Evolutionary conservation across 495 filamentous ascomycete genomes (phyloP).

Genomic region (Ramalina peruviana): DNA sequence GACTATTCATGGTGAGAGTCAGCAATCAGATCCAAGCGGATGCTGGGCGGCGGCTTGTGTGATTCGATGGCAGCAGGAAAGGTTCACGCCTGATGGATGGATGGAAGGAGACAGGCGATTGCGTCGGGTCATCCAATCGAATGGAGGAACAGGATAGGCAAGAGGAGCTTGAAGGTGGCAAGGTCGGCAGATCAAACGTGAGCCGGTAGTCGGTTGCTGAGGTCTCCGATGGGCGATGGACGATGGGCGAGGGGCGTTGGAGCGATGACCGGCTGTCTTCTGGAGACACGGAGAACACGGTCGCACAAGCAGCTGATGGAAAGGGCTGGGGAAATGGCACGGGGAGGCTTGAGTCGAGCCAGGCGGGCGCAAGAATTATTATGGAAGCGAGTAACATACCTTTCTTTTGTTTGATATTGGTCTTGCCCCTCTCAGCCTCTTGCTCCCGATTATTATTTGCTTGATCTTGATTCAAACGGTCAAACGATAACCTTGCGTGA

Average conservation of each 20-base stretch:
- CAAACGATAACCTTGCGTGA: constrained; percentile 4
- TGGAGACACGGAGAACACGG: background rate
- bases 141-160: background rate
- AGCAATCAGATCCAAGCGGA: constrained; percentile 5
- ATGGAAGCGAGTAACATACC: constrained; percentile 5
- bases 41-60: background rate
- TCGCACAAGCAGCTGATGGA: constrained; percentile 5
- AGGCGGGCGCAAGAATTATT: constrained; percentile 5
- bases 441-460: no score
- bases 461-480: background rate
- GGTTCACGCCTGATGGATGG: no score
- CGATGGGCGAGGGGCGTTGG: background rate
- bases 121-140: background rate
- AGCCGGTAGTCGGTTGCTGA: no score
- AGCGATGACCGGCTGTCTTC: background rate
- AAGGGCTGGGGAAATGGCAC: constrained; percentile 6
- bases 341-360: constrained; percentile 2
- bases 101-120: no score
- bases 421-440: no score
- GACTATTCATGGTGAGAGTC: constrained; percentile 10
- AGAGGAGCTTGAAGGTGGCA: constrained; percentile 9
- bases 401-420: background rate
- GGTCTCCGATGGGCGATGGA: background rate
- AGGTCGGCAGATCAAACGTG: background rate
- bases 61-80: constrained; percentile 3